phyloP scores from a whole-genome alignment of 1,284 basidiomycete species.

The Phellinidium pouzarii region DNA sequence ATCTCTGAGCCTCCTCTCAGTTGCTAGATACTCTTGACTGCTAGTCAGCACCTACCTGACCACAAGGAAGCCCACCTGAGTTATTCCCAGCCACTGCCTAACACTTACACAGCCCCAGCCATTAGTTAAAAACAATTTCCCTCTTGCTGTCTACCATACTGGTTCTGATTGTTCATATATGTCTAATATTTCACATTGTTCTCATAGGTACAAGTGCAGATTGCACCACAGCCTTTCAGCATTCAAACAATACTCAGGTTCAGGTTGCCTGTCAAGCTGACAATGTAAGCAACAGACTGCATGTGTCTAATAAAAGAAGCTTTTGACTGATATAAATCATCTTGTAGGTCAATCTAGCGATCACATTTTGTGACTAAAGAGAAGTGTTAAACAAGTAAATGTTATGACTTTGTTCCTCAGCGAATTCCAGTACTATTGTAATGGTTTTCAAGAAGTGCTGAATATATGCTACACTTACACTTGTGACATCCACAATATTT shows the following conservation, averaged over 20 bases:
- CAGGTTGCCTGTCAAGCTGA: constrained; percentile 21
- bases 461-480: too few species aligned
- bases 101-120: neutral
- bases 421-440: too few species aligned
- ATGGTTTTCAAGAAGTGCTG: too few species aligned
- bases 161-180: constrained; percentile 20
- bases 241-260: constrained; percentile 18
- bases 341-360: constrained; percentile 21
- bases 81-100: neutral
- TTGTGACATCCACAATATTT: too few species aligned
- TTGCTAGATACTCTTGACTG: too few species aligned
- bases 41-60: too few species aligned
- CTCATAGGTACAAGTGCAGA: constrained; percentile 16
- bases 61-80: too few species aligned
- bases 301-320: neutral
- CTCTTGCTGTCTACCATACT: neutral
- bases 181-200: neutral
- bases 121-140: neutral
- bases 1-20: too few species aligned
- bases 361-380: constrained; percentile 22
- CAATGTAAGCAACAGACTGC: constrained; percentile 18
- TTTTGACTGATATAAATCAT: neutral
- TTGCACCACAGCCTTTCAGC: constrained; percentile 21
- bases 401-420: too few species aligned
- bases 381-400: too few species aligned